These are phyloP conservation scores for Yamadazyma oceani DNA, from an alignment of 1,139 yeast species.

Conservation along the genomic window DNA sequence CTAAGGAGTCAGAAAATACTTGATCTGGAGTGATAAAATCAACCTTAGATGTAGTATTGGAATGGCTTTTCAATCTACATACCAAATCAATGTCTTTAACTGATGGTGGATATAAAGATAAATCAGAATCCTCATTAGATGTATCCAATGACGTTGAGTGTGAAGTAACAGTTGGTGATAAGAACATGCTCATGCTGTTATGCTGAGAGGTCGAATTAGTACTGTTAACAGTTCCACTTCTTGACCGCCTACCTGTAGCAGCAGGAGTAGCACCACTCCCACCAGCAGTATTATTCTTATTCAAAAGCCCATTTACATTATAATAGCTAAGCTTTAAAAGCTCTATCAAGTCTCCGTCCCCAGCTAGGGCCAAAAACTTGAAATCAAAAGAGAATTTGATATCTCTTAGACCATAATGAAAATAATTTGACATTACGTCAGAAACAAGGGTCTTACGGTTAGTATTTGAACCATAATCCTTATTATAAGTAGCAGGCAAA, in stretches of 20 bases:
- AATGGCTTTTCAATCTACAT: slow-evolving; percentile 62
- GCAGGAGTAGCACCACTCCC: slow-evolving; percentile 2
- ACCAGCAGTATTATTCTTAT: slow-evolving; percentile 16
- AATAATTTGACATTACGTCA: slow-evolving; percentile 66
- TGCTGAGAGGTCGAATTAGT: slow-evolving; percentile 18
- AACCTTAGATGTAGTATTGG: slow-evolving; percentile 60
- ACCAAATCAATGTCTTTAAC: slow-evolving; percentile 44
- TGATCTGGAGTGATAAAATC: slow-evolving; percentile 26
- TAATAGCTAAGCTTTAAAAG: slow-evolving; percentile 48
- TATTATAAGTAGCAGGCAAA: slow-evolving; percentile 28
- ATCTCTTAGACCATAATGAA: slow-evolving; percentile 60
- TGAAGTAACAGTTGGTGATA: slow-evolving; percentile 22
- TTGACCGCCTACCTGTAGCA: slow-evolving; percentile 27
- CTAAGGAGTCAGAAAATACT: slow-evolving; percentile 11
- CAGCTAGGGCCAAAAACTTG: slow-evolving; percentile 56
- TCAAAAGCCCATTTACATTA: slow-evolving; percentile 34
- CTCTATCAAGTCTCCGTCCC: slow-evolving; percentile 61
- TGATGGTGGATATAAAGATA: slow-evolving; percentile 32
- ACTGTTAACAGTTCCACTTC: slow-evolving; percentile 42
- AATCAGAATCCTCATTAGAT: slow-evolving; percentile 5
- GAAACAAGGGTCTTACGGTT: slow-evolving; percentile 40
- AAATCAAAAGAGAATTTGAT: slow-evolving; percentile 66
- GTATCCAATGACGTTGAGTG: slow-evolving; percentile 25
- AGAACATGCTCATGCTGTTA: slow-evolving; percentile 13
- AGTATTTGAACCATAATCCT: slow-evolving; percentile 25